These are phyloP conservation scores for Blumeria hordei DNA, from an alignment of 2,329 filamentous ascomycete species.

Conservation along the genomic window DNA sequence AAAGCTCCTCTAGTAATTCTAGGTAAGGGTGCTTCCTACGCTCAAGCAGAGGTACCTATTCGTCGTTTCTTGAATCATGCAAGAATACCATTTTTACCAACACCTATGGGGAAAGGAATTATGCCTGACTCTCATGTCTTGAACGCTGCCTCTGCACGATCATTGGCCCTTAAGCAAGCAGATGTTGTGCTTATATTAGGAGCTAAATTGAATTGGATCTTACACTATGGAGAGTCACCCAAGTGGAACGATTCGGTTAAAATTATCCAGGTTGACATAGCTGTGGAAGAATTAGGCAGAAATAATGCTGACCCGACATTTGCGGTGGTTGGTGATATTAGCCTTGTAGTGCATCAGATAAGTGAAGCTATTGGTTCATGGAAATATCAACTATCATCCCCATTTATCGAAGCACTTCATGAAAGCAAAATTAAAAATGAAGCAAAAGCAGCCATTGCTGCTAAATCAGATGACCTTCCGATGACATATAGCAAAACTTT, in stretches of 20 bases:
- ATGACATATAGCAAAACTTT: slow-evolving; percentile 27
- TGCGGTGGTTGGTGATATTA: slow-evolving; percentile 26
- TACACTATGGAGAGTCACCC: slow-evolving; percentile 28
- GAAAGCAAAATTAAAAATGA: slow-evolving; percentile 22
- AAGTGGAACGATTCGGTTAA: slow-evolving; percentile 26
- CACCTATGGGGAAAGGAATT: slow-evolving; percentile 34
- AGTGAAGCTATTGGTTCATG: slow-evolving; percentile 19
- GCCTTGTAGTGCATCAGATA: slow-evolving; percentile 23
- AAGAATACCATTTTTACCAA: slow-evolving; percentile 28
- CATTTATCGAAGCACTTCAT: slow-evolving; percentile 16
- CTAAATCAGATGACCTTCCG: slow-evolving; percentile 18
- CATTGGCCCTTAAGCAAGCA: slow-evolving; percentile 25
- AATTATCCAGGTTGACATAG: slow-evolving; percentile 30
- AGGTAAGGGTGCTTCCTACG: slow-evolving; percentile 31
- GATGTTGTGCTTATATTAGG: slow-evolving; percentile 30
- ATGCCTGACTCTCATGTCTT: slow-evolving; percentile 26
- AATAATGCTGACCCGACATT: slow-evolving; percentile 24
- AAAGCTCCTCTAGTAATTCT: slow-evolving; percentile 26
- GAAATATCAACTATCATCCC: slow-evolving; percentile 18
- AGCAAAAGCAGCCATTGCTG: slow-evolving; percentile 19
- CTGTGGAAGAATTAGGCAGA: slow-evolving; percentile 26
- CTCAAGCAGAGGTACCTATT: slow-evolving; percentile 23
- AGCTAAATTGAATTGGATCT: slow-evolving; percentile 31
- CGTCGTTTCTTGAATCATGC: slow-evolving; percentile 22
- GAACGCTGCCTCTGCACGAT: slow-evolving; percentile 28